Percentiles rank a stretch among this genome's conserved stretches.
phyloP scores from a whole-genome alignment of 352 stramenopile species.

The Phytophthora crassamura region DNA sequence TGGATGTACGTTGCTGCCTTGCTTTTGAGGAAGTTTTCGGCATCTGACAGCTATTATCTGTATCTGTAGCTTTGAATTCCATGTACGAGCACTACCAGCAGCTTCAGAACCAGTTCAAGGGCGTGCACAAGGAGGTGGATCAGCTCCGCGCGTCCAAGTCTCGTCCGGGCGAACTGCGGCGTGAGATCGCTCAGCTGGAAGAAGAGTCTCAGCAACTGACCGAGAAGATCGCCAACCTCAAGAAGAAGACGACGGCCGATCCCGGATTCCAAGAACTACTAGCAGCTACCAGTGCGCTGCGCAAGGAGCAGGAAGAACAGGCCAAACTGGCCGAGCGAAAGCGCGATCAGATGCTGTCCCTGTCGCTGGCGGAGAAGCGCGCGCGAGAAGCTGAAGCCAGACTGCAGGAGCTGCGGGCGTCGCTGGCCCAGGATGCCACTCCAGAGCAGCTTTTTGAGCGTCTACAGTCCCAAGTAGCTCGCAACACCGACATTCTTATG shows the following conservation, averaged over 20 bases:
- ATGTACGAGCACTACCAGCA: conserved; percentile 93
- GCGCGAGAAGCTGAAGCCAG: conserved; percentile 75
- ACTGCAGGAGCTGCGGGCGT: conserved; percentile 75
- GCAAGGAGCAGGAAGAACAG: conserved; percentile 95
- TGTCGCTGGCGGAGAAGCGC: conserved; percentile 87
- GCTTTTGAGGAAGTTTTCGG: not conserved
- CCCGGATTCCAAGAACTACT: conserved; percentile 89
- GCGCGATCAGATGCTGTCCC: conserved; percentile 86
- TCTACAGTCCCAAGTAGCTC: conserved; percentile 77
- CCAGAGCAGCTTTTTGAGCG: conserved; percentile 91
- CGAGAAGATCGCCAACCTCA: conserved; percentile 91
- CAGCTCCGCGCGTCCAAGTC: conserved; percentile 80
- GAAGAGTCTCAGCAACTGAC: conserved; percentile 91
- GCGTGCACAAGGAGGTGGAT: conserved; percentile 92
- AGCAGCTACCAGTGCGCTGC: conserved; percentile 89
- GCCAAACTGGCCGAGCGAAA: conserved; percentile 91
- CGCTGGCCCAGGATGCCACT: conserved; percentile 74
- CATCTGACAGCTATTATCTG: conserved; percentile 3
- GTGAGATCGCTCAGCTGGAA: conserved; percentile 93
- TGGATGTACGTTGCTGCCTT: conserved; percentile 53
- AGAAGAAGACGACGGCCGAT: conserved; percentile 83
- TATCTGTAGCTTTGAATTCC: conserved; percentile 54
- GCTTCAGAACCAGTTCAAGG: conserved; percentile 94
- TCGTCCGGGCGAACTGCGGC: conserved; percentile 82
- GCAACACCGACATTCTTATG: conserved; percentile 73